Base-by-base conservation (phyloP, 2,329 filamentous ascomycete genomes). In the Xylaria sp. region DNA sequence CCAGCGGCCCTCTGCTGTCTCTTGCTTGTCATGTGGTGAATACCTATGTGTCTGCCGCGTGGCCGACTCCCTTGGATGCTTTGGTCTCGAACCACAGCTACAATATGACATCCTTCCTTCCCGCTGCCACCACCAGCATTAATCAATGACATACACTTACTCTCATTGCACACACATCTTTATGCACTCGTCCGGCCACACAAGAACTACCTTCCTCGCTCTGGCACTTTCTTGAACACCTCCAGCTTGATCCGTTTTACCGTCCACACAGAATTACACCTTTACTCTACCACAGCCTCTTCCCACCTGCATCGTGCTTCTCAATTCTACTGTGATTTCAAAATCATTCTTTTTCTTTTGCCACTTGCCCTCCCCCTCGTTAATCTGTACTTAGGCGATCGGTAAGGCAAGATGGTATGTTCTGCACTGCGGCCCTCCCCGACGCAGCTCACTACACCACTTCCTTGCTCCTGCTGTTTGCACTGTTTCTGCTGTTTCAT, bases 401-500 rank as follows among this genome's bases (percentile, higher is more conserved):
- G 13, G 15, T 31, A 17, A 57, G 52, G 43, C 56, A 64, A 49
- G 49, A 62, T 67, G 63, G 68, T 70, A 68, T 53, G 68, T 69
- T 63, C 38, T 23, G 23, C 10, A 53, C 19, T 21, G 15, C 33
- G 40, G 8, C 47, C 3, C 15, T 43, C 13, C 43, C n/a, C n/a
- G n/a, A 21, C 35, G 11, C 40, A 41, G 15, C 6, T 27, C 15
- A 29, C 35, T 17, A 41, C 15, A 53, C 27, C 13, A 25, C 25
- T 13, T 23, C 25, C n/a, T 51, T 21, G 6, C 10, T 35, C 19
- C 9, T 33, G 17, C 15, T 40, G 17, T 25, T 37, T 35, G 3
- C 27, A 13, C 27, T n/a, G 23, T 31, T 49, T 38, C 13, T 27
- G 3, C 31, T 33, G 17, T 11, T 3, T 13, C 3, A 15, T 19